phyloP scores from a whole-genome alignment of 192 early-diverging fungal species.

The Diversispora eburnea region DNA sequence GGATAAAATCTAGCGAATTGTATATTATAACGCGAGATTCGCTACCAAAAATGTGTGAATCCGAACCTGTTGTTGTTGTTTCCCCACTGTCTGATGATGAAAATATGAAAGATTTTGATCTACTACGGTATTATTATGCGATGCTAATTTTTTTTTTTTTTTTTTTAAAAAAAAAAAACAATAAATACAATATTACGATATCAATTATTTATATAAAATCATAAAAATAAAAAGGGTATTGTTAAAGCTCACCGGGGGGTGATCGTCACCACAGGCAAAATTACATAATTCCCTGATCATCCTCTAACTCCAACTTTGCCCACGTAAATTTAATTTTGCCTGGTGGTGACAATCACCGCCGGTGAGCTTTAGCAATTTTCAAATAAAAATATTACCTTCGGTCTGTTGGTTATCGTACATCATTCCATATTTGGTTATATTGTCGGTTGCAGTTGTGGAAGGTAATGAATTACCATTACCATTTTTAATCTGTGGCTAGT shows the following conservation, averaged over 20 bases:
- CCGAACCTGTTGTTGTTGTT: conserved; percentile 1
- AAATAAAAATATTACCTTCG: too few species aligned
- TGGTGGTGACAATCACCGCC: too few species aligned
- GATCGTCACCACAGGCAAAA: too few species aligned
- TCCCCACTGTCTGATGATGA: not conserved
- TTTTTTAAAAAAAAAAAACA: too few species aligned
- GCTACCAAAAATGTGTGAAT: not conserved
- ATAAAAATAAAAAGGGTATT: not conserved
- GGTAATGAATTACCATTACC: not conserved
- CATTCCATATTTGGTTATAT: not conserved
- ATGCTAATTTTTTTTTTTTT: not conserved
- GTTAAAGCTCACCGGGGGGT: too few species aligned
- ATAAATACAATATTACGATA: too few species aligned
- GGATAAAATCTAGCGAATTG: not conserved
- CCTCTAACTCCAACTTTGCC: too few species aligned
- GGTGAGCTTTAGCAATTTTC: too few species aligned
- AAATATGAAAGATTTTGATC: not conserved
- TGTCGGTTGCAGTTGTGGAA: not conserved
- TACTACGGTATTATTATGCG: not conserved
- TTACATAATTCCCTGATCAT: too few species aligned
- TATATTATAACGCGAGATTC: not conserved
- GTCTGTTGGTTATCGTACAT: conserved; percentile 22
- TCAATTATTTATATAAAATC: too few species aligned
- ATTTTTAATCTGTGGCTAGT: not conserved
- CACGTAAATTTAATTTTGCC: too few species aligned